These are phyloP conservation scores for Litchi chinensis DNA, from an alignment of 345 rosid species.

Conservation along the genomic window DNA sequence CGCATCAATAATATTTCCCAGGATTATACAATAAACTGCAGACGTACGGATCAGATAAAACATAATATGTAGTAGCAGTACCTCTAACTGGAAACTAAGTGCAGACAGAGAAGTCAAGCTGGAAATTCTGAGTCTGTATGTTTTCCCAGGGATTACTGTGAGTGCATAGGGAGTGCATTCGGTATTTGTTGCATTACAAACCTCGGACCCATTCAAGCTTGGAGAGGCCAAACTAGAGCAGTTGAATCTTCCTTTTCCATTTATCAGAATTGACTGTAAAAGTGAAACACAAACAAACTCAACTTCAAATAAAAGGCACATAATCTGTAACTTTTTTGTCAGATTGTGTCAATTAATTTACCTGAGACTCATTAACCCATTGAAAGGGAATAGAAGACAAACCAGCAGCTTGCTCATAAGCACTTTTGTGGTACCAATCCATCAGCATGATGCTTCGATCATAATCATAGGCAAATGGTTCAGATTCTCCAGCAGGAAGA, in stretches of 20 bases:
- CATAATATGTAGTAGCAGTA: slow-evolving; percentile 1
- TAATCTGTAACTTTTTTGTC: neutral
- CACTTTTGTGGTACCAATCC: slow-evolving; percentile 75
- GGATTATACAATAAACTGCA: neutral
- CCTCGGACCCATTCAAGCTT: slow-evolving; percentile 16
- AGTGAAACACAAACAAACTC: neutral
- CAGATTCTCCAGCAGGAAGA: slow-evolving; percentile 41
- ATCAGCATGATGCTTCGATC: slow-evolving; percentile 64
- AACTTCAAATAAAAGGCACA: neutral
- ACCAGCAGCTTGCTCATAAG: slow-evolving; percentile 61
- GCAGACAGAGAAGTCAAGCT: slow-evolving; percentile 68
- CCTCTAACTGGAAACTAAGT: slow-evolving; percentile 81
- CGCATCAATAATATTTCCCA: neutral
- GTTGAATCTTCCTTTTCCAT: slow-evolving; percentile 66
- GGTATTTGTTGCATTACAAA: slow-evolving; percentile 50
- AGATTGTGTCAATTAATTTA: slow-evolving; percentile 10
- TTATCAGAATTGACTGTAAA: slow-evolving; percentile 54
- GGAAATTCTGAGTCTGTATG: slow-evolving; percentile 60
- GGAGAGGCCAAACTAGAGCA: slow-evolving; percentile 47
- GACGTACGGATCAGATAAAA: too few relatives aligned
- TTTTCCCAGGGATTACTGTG: slow-evolving; percentile 60
- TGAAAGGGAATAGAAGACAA: slow-evolving; percentile 54
- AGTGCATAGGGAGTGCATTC: slow-evolving; percentile 47
- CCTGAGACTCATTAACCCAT: slow-evolving; percentile 92
- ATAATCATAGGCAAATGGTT: slow-evolving; percentile 65